phyloP scores from a whole-genome alignment of 78 protist genomes.

The Bigelowiella natans region DNA sequence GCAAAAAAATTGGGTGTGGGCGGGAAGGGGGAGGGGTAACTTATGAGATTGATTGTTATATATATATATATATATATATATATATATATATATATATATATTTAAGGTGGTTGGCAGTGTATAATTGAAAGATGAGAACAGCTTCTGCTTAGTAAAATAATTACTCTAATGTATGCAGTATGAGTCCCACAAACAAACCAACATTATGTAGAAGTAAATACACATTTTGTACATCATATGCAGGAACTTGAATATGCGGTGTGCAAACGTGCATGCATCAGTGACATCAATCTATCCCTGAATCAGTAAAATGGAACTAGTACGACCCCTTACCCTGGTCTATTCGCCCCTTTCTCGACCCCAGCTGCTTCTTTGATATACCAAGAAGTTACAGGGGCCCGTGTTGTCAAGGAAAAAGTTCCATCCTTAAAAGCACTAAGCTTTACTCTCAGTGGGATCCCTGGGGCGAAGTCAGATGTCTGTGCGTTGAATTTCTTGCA shows the following conservation, averaged over 20 bases:
- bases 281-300: too few species aligned
- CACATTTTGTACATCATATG: too few species aligned
- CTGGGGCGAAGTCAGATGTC: not conserved
- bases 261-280: too few species aligned
- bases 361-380: constrained; percentile 12
- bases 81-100: not conserved
- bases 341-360: constrained; percentile 12
- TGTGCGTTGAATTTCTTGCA: not conserved
- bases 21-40: too few species aligned
- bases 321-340: not conserved
- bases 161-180: too few species aligned
- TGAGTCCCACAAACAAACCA: not conserved
- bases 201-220: too few species aligned
- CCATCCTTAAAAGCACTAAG: not conserved
- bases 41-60: too few species aligned
- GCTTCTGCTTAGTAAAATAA: too few species aligned
- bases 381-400: not conserved
- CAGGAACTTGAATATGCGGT: too few species aligned
- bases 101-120: not conserved
- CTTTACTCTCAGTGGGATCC: not conserved
- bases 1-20: too few species aligned
- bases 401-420: not conserved
- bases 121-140: not conserved
- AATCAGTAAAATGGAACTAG: too few species aligned
- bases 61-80: not conserved